Conservation (phyloP, 805 yeast genomes). For the Candida ficus region DNA sequence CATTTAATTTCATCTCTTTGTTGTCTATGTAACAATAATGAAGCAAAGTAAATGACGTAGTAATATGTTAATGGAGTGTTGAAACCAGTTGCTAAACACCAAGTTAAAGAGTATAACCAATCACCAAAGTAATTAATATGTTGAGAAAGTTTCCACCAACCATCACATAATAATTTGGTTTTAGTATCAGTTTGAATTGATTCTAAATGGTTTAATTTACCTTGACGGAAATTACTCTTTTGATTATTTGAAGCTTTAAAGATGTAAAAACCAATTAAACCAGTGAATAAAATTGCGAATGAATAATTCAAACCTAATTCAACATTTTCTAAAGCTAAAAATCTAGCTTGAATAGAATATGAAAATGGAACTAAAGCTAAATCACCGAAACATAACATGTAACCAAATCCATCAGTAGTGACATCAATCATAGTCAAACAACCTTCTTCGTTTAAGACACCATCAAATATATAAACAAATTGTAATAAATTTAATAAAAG, state of each 20-base stretch:
- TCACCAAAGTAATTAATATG: slow-evolving; percentile 96
- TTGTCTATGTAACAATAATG: slow-evolving; percentile 83
- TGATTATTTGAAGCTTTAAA: slow-evolving; percentile 83
- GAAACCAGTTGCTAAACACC: slow-evolving; percentile 90
- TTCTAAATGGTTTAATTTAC: slow-evolving; percentile 62
- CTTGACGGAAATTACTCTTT: slow-evolving; percentile 78
- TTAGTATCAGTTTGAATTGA: slow-evolving; percentile 72
- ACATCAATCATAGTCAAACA: slow-evolving; percentile 91
- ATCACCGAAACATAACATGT: slow-evolving; percentile 94
- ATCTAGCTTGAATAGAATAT: slow-evolving; percentile 82
- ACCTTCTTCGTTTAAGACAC: slow-evolving; percentile 88
- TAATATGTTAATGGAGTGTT: slow-evolving; percentile 81
- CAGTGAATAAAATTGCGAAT: slow-evolving; percentile 40
- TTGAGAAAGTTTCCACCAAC: slow-evolving; percentile 95
- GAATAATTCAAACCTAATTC: slow-evolving; percentile 40
- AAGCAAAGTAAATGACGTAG: slow-evolving; percentile 78
- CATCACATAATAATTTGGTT: slow-evolving; percentile 75
- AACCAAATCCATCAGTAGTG: slow-evolving; percentile 95
- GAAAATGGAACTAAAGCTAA: slow-evolving; percentile 89
- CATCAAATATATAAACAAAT: slow-evolving; percentile 81
- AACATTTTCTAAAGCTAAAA: slow-evolving; percentile 59
- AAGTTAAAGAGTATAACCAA: slow-evolving; percentile 84
- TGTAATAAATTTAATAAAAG: slow-evolving; percentile 65
- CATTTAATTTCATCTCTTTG: slow-evolving; percentile 90
- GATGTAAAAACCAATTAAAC: slow-evolving; percentile 65